phyloP scores from a whole-genome alignment of 306 rosid genomes.

The Fagus crenata region DNA sequence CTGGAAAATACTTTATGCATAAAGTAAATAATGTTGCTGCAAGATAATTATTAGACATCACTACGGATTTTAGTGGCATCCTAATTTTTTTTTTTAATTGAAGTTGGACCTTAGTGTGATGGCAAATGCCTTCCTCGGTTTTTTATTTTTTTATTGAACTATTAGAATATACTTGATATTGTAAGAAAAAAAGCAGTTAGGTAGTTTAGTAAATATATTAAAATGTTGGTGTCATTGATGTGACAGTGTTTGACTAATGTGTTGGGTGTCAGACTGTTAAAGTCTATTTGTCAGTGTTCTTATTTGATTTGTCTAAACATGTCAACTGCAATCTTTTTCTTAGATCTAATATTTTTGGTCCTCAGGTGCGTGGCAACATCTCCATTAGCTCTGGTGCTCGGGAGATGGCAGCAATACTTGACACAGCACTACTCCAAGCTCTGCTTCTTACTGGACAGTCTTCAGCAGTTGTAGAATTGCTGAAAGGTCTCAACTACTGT shows the following conservation, averaged over 20 bases:
- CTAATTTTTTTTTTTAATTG: neutral
- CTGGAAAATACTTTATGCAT: neutral
- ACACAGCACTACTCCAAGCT: conserved; percentile 90
- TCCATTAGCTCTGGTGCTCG: conserved; percentile 76
- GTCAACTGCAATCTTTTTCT: neutral
- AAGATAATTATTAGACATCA: neutral
- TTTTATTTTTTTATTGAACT: too few species aligned
- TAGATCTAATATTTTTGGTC: conserved; percentile 20
- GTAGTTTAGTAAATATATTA: neutral
- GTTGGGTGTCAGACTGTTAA: neutral
- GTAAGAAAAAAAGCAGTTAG: neutral
- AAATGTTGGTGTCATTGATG: neutral
- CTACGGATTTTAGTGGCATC: neutral
- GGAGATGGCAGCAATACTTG: conserved; percentile 91
- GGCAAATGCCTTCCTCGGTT: too few species aligned
- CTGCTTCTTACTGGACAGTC: conserved; percentile 90
- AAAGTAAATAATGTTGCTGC: neutral
- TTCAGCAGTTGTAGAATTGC: conserved; percentile 64
- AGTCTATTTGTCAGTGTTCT: neutral
- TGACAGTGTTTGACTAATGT: neutral
- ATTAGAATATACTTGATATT: neutral
- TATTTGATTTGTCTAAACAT: neutral
- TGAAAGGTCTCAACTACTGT: conserved; percentile 82
- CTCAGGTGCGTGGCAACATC: conserved; percentile 68
- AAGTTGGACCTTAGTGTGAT: too few species aligned